Evolutionary conservation across 1,139 yeast genomes (phyloP).

Genomic region (Geotrichum aggregatum): DNA sequence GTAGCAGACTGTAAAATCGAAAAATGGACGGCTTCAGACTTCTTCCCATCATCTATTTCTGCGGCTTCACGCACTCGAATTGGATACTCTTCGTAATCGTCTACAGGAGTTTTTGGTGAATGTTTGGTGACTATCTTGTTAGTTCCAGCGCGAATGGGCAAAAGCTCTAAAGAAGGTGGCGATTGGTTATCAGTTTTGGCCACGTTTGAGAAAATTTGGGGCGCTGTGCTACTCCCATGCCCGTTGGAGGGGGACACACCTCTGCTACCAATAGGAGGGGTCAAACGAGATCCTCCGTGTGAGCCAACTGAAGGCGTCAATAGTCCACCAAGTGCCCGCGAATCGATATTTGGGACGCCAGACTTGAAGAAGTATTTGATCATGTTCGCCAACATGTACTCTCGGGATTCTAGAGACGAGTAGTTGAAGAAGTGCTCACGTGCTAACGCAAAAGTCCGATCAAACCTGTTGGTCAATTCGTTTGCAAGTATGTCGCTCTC

Average conservation of each 20-base stretch:
- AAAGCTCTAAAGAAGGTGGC: too few relatives aligned
- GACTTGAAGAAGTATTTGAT: conserved; percentile 15
- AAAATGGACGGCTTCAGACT: neutral
- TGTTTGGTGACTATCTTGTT: too few relatives aligned
- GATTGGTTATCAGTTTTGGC: too few relatives aligned
- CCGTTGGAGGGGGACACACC: neutral
- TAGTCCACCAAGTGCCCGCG: conserved; percentile 2
- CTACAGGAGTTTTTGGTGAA: too few relatives aligned
- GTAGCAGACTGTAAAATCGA: conserved; percentile 2
- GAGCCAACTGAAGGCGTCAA: neutral
- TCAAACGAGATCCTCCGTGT: neutral
- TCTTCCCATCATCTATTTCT: too few relatives aligned
- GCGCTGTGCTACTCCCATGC: neutral
- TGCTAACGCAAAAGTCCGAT: conserved; percentile 15
- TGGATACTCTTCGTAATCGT: too few relatives aligned
- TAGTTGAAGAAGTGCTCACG: conserved; percentile 19
- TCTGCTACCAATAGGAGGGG: neutral
- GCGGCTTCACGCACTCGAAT: too few relatives aligned
- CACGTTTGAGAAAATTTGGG: too few relatives aligned
- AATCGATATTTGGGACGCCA: conserved; percentile 14
- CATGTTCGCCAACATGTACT: conserved; percentile 15
- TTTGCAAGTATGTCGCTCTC: conserved; percentile 15
- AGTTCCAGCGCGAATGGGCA: too few relatives aligned
- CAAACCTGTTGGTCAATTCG: conserved; percentile 19
- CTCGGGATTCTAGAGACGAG: conserved; percentile 18